Conservation (phyloP, 2,329 filamentous ascomycete species). For the Elsinoe ampelina region DNA sequence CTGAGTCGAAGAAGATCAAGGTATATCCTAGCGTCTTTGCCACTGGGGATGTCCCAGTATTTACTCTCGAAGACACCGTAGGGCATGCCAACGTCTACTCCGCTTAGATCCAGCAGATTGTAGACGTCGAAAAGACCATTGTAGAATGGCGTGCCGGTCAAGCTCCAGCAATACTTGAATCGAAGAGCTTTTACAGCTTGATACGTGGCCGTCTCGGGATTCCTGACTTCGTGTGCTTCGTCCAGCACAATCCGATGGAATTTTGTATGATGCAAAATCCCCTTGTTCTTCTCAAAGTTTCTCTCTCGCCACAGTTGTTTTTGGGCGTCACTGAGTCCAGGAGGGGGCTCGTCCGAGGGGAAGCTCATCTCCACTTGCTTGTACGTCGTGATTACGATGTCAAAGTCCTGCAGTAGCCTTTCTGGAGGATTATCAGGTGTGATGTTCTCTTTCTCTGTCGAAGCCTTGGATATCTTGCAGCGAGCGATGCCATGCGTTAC, state of each 20-base stretch:
- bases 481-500: background rate
- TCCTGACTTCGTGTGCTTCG: conserved; percentile 50
- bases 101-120: conserved; percentile 28
- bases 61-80: background rate
- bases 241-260: conserved; percentile 49
- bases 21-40: background rate
- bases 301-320: conserved; percentile 33
- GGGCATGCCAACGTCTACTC: background rate
- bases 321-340: conserved; percentile 27
- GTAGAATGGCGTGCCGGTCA: conserved; percentile 36
- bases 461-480: conserved; percentile 14
- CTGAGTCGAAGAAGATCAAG: conserved; percentile 28
- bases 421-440: background rate
- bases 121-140: conserved; percentile 28
- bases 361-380: conserved; percentile 33
- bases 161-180: conserved; percentile 33
- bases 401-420: conserved; percentile 14
- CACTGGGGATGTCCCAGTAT: background rate
- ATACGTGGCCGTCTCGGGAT: conserved; percentile 32
- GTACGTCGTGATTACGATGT: conserved; percentile 35
- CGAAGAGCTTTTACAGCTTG: conserved; percentile 37
- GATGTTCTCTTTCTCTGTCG: conserved; percentile 6
- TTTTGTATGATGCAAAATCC: conserved; percentile 30
- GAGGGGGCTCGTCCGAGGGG: conserved; percentile 32
- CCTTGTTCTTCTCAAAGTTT: conserved; percentile 26